These are phyloP conservation scores for Pythium aphanidermatum DNA, from an alignment of 352 stramenopile species.

Conservation along the genomic window DNA sequence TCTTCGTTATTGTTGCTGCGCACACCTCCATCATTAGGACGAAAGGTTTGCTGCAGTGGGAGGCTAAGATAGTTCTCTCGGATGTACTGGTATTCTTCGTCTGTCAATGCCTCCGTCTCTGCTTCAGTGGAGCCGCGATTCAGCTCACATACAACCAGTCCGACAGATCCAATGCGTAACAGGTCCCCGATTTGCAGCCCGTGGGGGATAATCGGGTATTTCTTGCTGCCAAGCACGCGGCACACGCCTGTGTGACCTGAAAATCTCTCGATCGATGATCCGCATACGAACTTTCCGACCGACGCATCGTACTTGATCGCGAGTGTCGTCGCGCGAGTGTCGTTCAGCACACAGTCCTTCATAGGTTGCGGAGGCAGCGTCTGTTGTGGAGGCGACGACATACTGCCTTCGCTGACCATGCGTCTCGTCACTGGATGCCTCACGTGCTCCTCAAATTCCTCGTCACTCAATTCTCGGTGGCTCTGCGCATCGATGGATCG, in stretches of 20 bases:
- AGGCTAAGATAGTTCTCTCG: conserved; percentile 86
- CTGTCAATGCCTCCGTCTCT: conserved; percentile 69
- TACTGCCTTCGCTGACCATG: conserved; percentile 2
- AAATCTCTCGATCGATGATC: conserved; percentile 86
- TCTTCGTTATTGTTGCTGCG: conserved; percentile 26
- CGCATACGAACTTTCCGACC: conserved; percentile 73
- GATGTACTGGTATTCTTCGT: conserved; percentile 81
- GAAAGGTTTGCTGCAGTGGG: conserved; percentile 76
- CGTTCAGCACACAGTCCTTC: conserved; percentile 82
- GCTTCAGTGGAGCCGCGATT: conserved; percentile 67
- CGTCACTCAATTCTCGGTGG: no score
- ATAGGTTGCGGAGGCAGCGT: conserved; percentile 28
- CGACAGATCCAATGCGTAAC: conserved; percentile 86
- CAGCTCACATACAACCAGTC: conserved; percentile 88
- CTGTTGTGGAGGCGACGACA: background rate
- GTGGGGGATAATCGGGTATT: conserved; percentile 73
- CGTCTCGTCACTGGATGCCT: no score
- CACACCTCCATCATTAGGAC: conserved; percentile 35
- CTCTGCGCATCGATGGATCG: no score
- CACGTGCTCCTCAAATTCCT: no score
- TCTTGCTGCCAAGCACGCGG: conserved; percentile 85
- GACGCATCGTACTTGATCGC: conserved; percentile 63
- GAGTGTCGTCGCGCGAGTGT: conserved; percentile 71
- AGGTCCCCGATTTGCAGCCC: conserved; percentile 76
- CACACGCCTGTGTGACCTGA: conserved; percentile 89